Base-by-base conservation (phyloP, 2,329 filamentous ascomycete species). In the Aspergillus unguis region DNA sequence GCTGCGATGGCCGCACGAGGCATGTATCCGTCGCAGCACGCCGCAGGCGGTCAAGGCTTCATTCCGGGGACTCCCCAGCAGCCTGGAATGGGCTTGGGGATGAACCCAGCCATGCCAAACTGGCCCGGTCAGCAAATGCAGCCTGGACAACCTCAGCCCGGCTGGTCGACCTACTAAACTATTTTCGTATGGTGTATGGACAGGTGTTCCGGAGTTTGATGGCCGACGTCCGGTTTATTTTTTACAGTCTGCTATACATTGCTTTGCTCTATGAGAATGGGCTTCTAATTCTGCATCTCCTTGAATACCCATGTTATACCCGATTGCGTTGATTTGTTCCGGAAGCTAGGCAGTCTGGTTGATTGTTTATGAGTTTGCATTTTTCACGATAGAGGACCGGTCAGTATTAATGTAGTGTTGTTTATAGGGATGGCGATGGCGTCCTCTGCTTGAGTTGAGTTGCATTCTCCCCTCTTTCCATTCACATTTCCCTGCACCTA, bases 271-370 rank as follows among this genome's bases (percentile, higher is more conserved):
- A 44, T 46, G 44, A 26, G 40, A 46, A 50, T 58, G 57, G 57
- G 44, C 64, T 66, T 60, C 62, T 67, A 63, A 67, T 66, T 59
- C 62, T 57, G 60, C 61, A 61, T 59, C 53, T 64, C 52, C 44
- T 64, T 59, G 59, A 68, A 70, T 70, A 70, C 67, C 67, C 67
- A 61, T 68, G 60, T 65, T 69, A 65, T 67, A 63, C 65, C 62
- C 63, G 56, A 58, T 65, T 56, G 43, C 42, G 53, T 53, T 50
- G 11, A 7, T 31, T 44, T 23, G 44, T 45, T 33, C 44, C 46
- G 48, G 36, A 42, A 45, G 48, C 36, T 53, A 48, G 43, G 41
- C 38, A 50, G 40, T 54, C 48, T 43, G 48, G 35, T 49, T 44
- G 56, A 44, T 23, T 44, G 1, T 57, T 55, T 56, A 35, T 48